phyloP scores from a whole-genome alignment of 495 filamentous ascomycete species.

The Lepidopterella palustris region DNA sequence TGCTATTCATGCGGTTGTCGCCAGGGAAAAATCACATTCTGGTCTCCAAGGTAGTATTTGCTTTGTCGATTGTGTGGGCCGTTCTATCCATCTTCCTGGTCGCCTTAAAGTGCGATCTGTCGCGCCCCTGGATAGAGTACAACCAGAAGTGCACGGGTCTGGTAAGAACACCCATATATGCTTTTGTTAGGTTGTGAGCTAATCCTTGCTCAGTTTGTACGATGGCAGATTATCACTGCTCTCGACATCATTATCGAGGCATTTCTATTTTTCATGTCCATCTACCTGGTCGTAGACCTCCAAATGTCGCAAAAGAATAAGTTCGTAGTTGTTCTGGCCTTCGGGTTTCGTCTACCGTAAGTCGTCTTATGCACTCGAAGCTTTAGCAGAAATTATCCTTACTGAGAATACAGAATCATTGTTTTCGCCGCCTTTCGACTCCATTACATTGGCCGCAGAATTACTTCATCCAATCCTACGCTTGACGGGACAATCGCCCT shows the following conservation, averaged over 20 bases:
- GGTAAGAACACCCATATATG: neutral
- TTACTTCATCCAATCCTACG: neutral
- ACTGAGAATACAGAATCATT: neutral
- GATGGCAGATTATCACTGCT: conserved; percentile 6
- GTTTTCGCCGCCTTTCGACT: neutral
- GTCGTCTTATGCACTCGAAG: neutral
- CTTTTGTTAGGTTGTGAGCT: neutral
- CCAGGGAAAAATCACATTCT: conserved; percentile 2
- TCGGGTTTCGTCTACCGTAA: conserved; percentile 1
- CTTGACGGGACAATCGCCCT: neutral
- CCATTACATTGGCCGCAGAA: neutral
- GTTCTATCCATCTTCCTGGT: conserved; percentile 7
- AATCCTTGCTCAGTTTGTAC: conserved; percentile 1
- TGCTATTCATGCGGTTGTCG: conserved; percentile 6
- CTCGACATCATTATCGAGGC: conserved; percentile 9
- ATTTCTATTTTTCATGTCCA: neutral
- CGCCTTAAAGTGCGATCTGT: conserved; percentile 1
- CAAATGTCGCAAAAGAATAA: conserved; percentile 5
- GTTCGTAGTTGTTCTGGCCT: neutral
- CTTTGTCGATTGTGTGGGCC: neutral
- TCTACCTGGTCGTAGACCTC: conserved; percentile 1
- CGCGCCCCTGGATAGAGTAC: neutral
- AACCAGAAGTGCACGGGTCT: neutral
- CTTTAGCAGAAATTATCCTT: neutral
- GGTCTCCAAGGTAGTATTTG: neutral